These are phyloP conservation scores for Citrus australasica DNA, from an alignment of 345 rosid genomes.

Conservation along the genomic window DNA sequence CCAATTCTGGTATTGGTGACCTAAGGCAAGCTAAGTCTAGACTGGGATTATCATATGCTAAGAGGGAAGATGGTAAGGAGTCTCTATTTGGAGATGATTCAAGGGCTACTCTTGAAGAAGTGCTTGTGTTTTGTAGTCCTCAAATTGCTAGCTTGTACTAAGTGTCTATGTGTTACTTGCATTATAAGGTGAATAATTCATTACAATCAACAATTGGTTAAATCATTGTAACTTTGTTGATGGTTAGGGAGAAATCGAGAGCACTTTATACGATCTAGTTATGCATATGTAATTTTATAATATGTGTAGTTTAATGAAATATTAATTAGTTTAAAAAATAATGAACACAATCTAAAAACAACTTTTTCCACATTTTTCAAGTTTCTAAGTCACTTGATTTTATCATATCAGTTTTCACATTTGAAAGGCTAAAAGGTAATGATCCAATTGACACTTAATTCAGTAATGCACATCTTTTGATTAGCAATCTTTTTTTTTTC, in stretches of 20 bases:
- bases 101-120: conserved; percentile 54
- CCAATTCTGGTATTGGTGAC: conserved; percentile 75
- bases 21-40: conserved; percentile 80
- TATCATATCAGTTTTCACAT: not conserved
- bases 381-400: not conserved
- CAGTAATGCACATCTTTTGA: not conserved
- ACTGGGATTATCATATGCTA: conserved; percentile 78
- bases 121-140: conserved; percentile 69
- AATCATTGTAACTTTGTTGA: too few relatives aligned
- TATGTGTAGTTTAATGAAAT: too few relatives aligned
- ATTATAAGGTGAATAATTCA: not conserved
- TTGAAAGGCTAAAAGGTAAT: not conserved
- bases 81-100: conserved; percentile 68
- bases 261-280: too few relatives aligned
- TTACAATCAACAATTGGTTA: too few relatives aligned
- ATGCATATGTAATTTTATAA: too few relatives aligned
- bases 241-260: too few relatives aligned
- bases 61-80: conserved; percentile 69
- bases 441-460: not conserved
- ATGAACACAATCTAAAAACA: not conserved
- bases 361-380: not conserved
- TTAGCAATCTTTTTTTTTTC: not conserved
- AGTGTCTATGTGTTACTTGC: not conserved
- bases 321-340: too few relatives aligned
- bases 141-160: conserved; percentile 72